These are phyloP conservation scores for Pelargonium citronellum DNA, from an alignment of 441 rosid genomes.

Conservation along the genomic window DNA sequence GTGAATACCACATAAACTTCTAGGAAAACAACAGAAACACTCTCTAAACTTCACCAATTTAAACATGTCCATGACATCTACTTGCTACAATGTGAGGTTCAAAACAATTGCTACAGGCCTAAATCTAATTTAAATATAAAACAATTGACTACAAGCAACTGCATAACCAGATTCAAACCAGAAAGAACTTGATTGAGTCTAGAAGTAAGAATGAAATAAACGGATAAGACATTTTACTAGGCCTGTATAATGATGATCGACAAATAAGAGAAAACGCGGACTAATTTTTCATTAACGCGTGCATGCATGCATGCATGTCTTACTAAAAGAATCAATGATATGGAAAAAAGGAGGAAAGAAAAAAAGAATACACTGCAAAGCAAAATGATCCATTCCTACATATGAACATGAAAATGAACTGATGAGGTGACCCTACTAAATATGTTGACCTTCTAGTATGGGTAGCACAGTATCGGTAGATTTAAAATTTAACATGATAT, in stretches of 20 bases:
- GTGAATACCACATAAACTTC: not conserved
- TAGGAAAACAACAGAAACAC: not conserved
- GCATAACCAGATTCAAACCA: constrained; percentile 2
- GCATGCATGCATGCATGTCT: too few relatives aligned
- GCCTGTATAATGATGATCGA: not conserved
- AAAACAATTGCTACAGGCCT: not conserved
- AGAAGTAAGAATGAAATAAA: not conserved
- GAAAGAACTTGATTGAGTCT: not conserved
- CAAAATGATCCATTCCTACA: not conserved
- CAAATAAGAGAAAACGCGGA: not conserved
- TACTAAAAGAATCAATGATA: not conserved
- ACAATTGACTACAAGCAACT: constrained; percentile 4
- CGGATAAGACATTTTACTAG: not conserved
- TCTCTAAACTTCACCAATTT: not conserved
- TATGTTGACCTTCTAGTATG: too few relatives aligned
- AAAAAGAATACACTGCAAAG: not conserved
- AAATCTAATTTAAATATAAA: not conserved
- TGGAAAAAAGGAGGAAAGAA: not conserved
- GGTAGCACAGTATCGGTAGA: too few relatives aligned
- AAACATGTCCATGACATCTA: not conserved
- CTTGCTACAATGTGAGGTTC: not conserved
- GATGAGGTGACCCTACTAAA: not conserved
- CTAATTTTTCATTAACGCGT: not conserved
- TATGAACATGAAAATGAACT: not conserved
- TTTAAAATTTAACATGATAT: too few relatives aligned